Conservation (phyloP, 2,329 filamentous ascomycete species). For the Biscogniauxia mediterranea region DNA sequence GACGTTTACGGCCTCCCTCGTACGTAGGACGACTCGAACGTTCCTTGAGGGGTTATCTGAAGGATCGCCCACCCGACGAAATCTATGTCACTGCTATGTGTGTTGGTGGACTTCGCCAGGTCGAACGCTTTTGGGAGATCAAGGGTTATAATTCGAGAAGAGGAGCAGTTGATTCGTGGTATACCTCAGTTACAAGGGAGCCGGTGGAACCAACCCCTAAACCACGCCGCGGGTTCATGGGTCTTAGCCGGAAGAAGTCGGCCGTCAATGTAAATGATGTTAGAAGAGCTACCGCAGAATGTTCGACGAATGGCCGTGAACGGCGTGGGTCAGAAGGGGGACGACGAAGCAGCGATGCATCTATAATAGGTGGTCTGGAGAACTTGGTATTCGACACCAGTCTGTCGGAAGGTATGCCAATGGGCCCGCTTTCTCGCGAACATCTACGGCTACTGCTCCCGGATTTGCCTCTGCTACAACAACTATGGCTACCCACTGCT, state of each 20-base stretch:
- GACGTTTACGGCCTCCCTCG: conserved; percentile 60
- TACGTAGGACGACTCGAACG: conserved; percentile 63
- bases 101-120: conserved; percentile 60
- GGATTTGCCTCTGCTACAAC: conserved; percentile 57
- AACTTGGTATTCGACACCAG: conserved; percentile 58
- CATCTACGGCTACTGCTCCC: conserved; percentile 49
- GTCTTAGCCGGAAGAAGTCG: conserved; percentile 59
- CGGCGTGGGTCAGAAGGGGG: conserved; percentile 30
- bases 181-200: conserved; percentile 49
- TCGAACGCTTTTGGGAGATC: conserved; percentile 64
- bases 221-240: conserved; percentile 50
- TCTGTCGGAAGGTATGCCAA: conserved; percentile 60
- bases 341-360: conserved; percentile 30
- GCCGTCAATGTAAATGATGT: conserved; percentile 36
- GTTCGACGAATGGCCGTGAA: conserved; percentile 15
- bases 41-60: conserved; percentile 61
- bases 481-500: conserved; percentile 62
- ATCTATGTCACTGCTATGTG: conserved; percentile 60
- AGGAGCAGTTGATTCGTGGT: conserved; percentile 60
- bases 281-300: conserved; percentile 14
- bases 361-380: conserved; percentile 24
- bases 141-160: conserved; percentile 63
- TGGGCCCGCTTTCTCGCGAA: conserved; percentile 53
- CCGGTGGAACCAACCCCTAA: conserved; percentile 44
- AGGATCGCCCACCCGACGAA: conserved; percentile 61